Evolutionary conservation across 108 stramenopile species (phyloP).

Genomic region (Cyclotella cryptica): DNA sequence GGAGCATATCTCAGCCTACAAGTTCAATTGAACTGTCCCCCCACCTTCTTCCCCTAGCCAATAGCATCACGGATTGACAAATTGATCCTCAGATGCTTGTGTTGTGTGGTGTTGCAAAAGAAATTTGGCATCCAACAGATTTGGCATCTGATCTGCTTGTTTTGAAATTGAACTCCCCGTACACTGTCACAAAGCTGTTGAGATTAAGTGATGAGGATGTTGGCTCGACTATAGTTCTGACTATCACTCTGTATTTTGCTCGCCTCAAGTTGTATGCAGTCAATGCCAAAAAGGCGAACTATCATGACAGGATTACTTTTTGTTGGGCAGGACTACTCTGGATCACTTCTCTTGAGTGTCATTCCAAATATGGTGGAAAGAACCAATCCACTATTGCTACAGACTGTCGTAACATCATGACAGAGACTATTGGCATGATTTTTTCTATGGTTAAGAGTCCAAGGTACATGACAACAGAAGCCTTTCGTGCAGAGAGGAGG

Average conservation of each 20-base stretch:
- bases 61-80: too few relatives aligned
- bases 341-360: conserved; percentile 15
- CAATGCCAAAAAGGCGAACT: conserved; percentile 7
- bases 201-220: not conserved
- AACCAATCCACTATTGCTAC: not conserved
- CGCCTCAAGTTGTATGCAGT: not conserved
- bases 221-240: not conserved
- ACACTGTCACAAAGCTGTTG: not conserved
- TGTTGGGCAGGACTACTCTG: not conserved
- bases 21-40: too few relatives aligned
- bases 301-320: conserved; percentile 4
- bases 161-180: not conserved
- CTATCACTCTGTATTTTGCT: not conserved
- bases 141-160: conserved; percentile 2
- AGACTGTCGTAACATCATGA: not conserved
- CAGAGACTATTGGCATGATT: conserved; percentile 2
- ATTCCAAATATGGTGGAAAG: not conserved
- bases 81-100: conserved; percentile 13
- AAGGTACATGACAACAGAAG: conserved; percentile 10
- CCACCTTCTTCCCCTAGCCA: too few relatives aligned
- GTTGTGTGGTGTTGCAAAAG: conserved; percentile 9
- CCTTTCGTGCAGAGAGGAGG: not conserved
- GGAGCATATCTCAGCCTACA: too few relatives aligned
- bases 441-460: not conserved
- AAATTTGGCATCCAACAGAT: conserved; percentile 9